phyloP scores from a whole-genome alignment of 1,284 basidiomycete species.

The Blastosporella zonata region DNA sequence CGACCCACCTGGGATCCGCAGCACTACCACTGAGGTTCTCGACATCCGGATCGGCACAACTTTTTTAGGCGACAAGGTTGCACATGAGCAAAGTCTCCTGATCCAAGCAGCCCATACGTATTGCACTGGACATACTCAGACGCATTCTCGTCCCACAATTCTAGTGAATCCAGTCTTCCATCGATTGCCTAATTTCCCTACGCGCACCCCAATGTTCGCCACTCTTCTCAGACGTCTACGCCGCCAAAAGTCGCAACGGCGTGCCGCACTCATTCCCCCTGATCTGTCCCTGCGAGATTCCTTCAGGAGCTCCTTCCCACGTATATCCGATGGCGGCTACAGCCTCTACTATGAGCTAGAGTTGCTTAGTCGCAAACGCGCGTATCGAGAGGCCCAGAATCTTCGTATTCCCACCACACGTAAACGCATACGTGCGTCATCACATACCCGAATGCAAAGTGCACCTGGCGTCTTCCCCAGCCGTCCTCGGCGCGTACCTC shows the following conservation, averaged over 20 bases:
- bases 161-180: too few relatives aligned
- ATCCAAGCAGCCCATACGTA: constrained; percentile 10
- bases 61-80: constrained; percentile 2
- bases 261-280: constrained; percentile 25
- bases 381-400: background rate
- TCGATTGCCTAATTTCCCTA: too few relatives aligned
- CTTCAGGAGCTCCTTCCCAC: constrained; percentile 34
- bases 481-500: background rate
- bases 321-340: constrained; percentile 35
- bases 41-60: background rate
- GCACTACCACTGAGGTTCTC: constrained; percentile 1
- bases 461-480: constrained; percentile 6
- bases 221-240: constrained; percentile 18
- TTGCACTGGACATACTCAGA: background rate
- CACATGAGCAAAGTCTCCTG: constrained; percentile 21
- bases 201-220: constrained; percentile 17
- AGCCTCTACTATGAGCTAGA: constrained; percentile 32
- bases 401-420: background rate
- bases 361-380: constrained; percentile 16
- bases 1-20: background rate
- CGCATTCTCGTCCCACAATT: background rate
- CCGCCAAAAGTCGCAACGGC: constrained; percentile 12
- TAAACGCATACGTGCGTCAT: background rate
- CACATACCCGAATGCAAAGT: constrained; percentile 2
- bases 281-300: constrained; percentile 33